Evolutionary conservation across 495 filamentous ascomycete genomes (phyloP).

Genomic region (Oidiodendron maius): DNA sequence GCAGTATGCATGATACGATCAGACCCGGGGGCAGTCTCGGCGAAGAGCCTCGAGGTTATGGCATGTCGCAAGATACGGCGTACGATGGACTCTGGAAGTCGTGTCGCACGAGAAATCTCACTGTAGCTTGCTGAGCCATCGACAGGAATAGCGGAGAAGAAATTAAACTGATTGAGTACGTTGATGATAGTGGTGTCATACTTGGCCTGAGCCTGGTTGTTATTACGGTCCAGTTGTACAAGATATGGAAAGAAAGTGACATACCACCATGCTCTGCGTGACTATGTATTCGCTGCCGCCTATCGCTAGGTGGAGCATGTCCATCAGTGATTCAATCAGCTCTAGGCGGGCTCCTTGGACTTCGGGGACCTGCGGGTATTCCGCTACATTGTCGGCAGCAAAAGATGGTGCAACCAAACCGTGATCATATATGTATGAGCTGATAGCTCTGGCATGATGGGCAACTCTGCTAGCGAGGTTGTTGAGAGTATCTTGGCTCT

Average conservation of each 20-base stretch:
- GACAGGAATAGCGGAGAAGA: conserved; percentile 28
- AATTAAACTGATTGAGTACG: conserved; percentile 27
- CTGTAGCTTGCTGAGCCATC: conserved; percentile 28
- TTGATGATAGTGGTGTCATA: conserved; percentile 18
- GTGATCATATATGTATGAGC: neutral
- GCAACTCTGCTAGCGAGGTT: neutral
- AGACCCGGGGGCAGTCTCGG: conserved; percentile 28
- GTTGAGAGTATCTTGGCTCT: neutral
- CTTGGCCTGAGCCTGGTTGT: neutral
- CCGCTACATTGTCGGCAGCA: neutral
- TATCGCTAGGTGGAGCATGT: neutral
- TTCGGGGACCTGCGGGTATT: neutral
- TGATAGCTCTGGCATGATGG: neutral
- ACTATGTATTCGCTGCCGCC: neutral
- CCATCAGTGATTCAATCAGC: neutral
- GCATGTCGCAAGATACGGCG: conserved; percentile 35
- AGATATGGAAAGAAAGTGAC: neutral
- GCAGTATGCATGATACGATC: conserved; percentile 23
- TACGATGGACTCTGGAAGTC: conserved; percentile 25
- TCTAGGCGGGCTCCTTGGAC: neutral
- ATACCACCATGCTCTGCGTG: neutral
- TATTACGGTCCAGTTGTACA: neutral
- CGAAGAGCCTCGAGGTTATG: conserved; percentile 43
- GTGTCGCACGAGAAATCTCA: conserved; percentile 25
- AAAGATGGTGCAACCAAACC: neutral